Conservation (phyloP, 2,329 filamentous ascomycete species). For the Didymella keratinophila region DNA sequence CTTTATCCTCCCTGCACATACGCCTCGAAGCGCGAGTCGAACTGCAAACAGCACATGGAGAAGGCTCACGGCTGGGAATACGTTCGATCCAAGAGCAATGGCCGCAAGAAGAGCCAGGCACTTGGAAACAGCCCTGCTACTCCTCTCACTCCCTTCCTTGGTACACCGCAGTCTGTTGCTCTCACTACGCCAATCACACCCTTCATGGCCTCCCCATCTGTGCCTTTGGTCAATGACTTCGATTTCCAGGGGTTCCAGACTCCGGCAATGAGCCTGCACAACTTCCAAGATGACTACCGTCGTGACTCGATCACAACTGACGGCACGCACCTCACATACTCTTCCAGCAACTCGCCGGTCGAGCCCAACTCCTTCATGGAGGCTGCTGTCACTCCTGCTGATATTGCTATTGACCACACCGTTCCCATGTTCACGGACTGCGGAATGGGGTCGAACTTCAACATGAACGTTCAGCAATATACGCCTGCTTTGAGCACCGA, state of each 20-base stretch:
- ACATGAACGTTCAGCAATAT: conserved; percentile 65
- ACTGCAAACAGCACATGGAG: conserved; percentile 99
- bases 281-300: conserved; percentile 46
- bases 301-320: conserved; percentile 49
- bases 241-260: conserved; percentile 45
- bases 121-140: conserved; percentile 37
- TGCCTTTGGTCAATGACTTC: conserved; percentile 47
- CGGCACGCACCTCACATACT: conserved; percentile 48
- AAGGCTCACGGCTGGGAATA: conserved; percentile 94
- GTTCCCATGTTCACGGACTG: conserved; percentile 63
- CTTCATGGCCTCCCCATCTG: conserved; percentile 53
- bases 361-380: conserved; percentile 55
- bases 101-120: conserved; percentile 52
- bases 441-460: conserved; percentile 69
- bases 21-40: conserved; percentile 93
- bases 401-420: conserved; percentile 63
- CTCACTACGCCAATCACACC: conserved; percentile 50
- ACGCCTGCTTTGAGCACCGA: conserved; percentile 53
- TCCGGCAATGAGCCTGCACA: conserved; percentile 40
- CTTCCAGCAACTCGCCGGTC: conserved; percentile 52
- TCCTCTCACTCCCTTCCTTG: conserved; percentile 48
- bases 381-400: conserved; percentile 55
- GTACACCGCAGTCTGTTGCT: conserved; percentile 46
- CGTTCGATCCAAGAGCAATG: conserved; percentile 89
- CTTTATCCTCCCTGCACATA: conserved; percentile 85